Evolutionary conservation across 768 basidiomycete species (phyloP), one percentile per base, ranked within the genome.

Genomic region (Mycena indigotica): DNA sequence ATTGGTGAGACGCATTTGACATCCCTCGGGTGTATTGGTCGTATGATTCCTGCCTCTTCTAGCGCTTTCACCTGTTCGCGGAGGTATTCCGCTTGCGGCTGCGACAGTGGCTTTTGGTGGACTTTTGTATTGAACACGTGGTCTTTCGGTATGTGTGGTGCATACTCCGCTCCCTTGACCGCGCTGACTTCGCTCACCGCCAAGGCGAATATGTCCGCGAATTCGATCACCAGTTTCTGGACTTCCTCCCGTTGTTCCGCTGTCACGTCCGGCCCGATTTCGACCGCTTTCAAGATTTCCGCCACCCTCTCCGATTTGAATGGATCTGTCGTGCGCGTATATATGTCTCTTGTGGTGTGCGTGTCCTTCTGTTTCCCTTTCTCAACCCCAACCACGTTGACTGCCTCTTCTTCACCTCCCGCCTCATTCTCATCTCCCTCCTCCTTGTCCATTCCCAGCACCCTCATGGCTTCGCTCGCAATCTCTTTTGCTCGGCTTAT

Each of bases 171-270:
- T 2, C 70, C 71, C 5, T 65, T 49, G 0, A 78, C 70, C 0
- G 63, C 57, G 0, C 48, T 48, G 1, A 80, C 77, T 55, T 81
- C 75, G n/a, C 66, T 63, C 3, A 78, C 56, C 0, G 69, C 69
- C 3, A 77, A 56, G 1, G 75, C 74, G 56, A 78, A 81, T 28
- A 67, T 58, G 56, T 79, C 76, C 0, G 78, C 74, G 52, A 62
- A 75, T 52, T 73, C 58, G 0, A 19, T 25, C 0, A 80, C 25
- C 8, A 78, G 54, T 0, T 32, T 52, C 0, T 40, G n/a, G 0
- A 77, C 69, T 6, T 44, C 16, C 3, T n/a, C 16, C 10, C 57
- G 52, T 51, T 81, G 63, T 0, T 63, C 66, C 1, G 39, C 35
- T 0, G 67, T 61, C 0, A 80, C 41, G 44, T 79, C 74, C 0